Conservation (phyloP, 306 rosid genomes). For the Cucumis hystrix region DNA sequence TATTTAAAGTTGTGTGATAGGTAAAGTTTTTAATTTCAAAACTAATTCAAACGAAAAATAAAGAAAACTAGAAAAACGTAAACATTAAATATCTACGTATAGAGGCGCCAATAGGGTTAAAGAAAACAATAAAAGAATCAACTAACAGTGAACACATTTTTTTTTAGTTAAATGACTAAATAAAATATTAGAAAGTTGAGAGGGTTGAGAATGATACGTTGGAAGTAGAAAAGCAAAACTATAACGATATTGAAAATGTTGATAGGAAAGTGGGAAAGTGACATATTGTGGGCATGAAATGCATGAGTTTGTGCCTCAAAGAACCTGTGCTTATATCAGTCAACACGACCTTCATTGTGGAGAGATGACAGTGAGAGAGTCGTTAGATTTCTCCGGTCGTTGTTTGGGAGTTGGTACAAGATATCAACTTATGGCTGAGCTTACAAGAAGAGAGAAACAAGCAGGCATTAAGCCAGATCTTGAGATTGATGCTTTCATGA, state of each 20-base stretch:
- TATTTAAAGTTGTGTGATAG: not conserved
- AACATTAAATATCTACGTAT: too few relatives aligned
- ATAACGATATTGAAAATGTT: not conserved
- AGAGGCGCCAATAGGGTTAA: too few relatives aligned
- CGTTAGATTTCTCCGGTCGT: slow-evolving; percentile 69
- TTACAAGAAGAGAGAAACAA: slow-evolving; percentile 62
- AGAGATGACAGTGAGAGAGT: slow-evolving; percentile 90
- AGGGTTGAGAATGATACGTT: not conserved
- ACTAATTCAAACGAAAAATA: not conserved
- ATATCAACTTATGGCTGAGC: slow-evolving; percentile 54
- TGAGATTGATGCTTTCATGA: slow-evolving; percentile 85
- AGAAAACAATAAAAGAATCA: too few relatives aligned
- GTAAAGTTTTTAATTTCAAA: not conserved
- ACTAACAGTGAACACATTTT: not conserved
- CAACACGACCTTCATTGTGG: slow-evolving; percentile 73
- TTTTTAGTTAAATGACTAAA: not conserved
- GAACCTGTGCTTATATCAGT: slow-evolving; percentile 80
- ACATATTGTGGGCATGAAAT: slow-evolving; percentile 74
- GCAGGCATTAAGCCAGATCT: slow-evolving; percentile 69
- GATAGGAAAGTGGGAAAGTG: slow-evolving; percentile 52
- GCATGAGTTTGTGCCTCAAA: slow-evolving; percentile 54
- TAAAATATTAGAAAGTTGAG: not conserved
- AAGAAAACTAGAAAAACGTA: too few relatives aligned
- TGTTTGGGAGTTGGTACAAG: slow-evolving; percentile 83
- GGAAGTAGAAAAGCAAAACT: not conserved